These are phyloP conservation scores for Gymnopilus junonius DNA, from an alignment of 768 basidiomycete species.

Conservation along the genomic window DNA sequence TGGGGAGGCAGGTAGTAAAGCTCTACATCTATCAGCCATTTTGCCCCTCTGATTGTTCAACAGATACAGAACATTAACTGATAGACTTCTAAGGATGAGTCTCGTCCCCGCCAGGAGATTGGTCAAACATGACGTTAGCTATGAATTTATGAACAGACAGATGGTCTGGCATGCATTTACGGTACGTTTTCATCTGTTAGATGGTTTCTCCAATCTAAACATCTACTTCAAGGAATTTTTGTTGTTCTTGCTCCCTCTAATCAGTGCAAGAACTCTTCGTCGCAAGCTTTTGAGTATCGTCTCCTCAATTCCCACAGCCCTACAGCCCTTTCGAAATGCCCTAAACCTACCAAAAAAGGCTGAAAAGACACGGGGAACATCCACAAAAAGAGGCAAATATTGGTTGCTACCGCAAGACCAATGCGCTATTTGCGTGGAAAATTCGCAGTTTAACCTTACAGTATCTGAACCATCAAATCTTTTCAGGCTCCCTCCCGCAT, in stretches of 20 bases:
- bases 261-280: slow-evolving; percentile 70
- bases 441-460: slow-evolving; percentile 64
- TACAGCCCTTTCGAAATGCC: slow-evolving; percentile 29
- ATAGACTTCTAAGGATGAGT: slow-evolving; percentile 75
- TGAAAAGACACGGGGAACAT: not conserved
- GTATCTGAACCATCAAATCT: slow-evolving; percentile 56
- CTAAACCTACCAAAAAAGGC: slow-evolving; percentile 2
- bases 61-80: slow-evolving; percentile 86
- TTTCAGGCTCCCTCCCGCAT: slow-evolving; percentile 39
- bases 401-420: slow-evolving; percentile 71
- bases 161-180: slow-evolving; percentile 99
- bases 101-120: slow-evolving; percentile 74
- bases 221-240: slow-evolving; percentile 79
- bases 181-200: slow-evolving; percentile 48
- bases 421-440: slow-evolving; percentile 91
- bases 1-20: slow-evolving; percentile 75
- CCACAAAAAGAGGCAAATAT: slow-evolving; percentile 59
- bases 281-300: slow-evolving; percentile 51
- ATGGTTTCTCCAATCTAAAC: slow-evolving; percentile 2
- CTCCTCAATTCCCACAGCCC: slow-evolving; percentile 29
- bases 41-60: not conserved
- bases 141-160: slow-evolving; percentile 99
- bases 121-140: slow-evolving; percentile 85
- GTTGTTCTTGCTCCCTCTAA: slow-evolving; percentile 86
- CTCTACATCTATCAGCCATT: not conserved